A percentile compares a stretch with the other conserved stretches of the same genome.
These are phyloP conservation scores for Heliamphora exappendiculata DNA, from an alignment of 148 eudicot species.

Conservation along the genomic window DNA sequence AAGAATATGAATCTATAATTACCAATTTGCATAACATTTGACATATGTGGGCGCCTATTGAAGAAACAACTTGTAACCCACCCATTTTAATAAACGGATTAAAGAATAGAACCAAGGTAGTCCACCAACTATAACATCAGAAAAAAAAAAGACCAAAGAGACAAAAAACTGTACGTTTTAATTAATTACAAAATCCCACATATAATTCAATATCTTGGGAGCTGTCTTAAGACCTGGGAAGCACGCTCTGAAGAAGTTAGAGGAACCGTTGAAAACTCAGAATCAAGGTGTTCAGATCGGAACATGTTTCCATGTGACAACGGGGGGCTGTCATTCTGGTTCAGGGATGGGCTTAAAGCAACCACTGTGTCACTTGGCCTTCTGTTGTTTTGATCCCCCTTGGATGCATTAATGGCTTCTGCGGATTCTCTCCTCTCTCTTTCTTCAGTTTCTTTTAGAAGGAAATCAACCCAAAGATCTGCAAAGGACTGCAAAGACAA, in stretches of 20 bases:
- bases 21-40: not conserved
- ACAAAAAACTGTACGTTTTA: constrained; percentile 14
- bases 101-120: constrained; percentile 24
- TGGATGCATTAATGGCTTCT: constrained; percentile 27
- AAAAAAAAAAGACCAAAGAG: not conserved
- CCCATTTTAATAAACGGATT: constrained; percentile 29
- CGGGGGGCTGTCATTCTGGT: constrained; percentile 27
- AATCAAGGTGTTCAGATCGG: constrained; percentile 44
- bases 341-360: constrained; percentile 21
- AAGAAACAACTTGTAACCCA: constrained; percentile 1
- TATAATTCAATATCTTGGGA: constrained; percentile 36
- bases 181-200: constrained; percentile 33
- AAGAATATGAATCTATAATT: not conserved
- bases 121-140: not conserved
- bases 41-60: not conserved
- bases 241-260: constrained; percentile 59
- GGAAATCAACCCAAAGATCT: constrained; percentile 97
- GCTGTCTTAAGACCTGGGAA: constrained; percentile 32
- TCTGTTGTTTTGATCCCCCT: constrained; percentile 22
- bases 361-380: constrained; percentile 24
- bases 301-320: constrained; percentile 30
- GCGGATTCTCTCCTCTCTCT: constrained; percentile 72
- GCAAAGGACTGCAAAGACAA: constrained; percentile 64
- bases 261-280: constrained; percentile 96
- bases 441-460: constrained; percentile 86